Conservation (phyloP, 352 stramenopile genomes). For the Globisporangium yorkense region DNA sequence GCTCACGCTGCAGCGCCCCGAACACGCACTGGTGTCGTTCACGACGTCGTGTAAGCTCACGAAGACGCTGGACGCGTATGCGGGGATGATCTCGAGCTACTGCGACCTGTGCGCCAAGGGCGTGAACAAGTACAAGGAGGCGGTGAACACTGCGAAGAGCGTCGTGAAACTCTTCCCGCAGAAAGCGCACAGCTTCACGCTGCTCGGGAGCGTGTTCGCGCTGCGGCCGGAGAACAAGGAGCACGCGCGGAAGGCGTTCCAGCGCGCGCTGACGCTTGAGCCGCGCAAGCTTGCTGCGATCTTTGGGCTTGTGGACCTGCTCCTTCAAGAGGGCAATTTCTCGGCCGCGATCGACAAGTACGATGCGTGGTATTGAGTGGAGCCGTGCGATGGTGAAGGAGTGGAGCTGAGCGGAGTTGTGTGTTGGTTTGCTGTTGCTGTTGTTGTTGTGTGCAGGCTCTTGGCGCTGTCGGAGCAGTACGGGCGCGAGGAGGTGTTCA, state of each 20-base stretch:
- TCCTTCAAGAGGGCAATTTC: conserved; percentile 52
- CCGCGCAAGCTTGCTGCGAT: conserved; percentile 51
- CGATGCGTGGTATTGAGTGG: not conserved
- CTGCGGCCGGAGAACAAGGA: conserved; percentile 52
- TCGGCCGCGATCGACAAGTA: conserved; percentile 54
- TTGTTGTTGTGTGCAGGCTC: conserved; percentile 22
- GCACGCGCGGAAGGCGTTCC: conserved; percentile 50
- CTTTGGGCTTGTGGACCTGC: conserved; percentile 66
- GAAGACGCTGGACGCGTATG: conserved; percentile 60
- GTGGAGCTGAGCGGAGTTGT: not conserved
- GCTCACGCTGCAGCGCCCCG: conserved; percentile 51
- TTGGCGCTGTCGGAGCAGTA: conserved; percentile 36
- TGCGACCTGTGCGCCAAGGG: conserved; percentile 59
- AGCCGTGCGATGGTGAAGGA: not conserved
- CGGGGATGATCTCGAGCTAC: conserved; percentile 68
- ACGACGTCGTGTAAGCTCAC: conserved; percentile 55
- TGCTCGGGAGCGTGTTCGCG: conserved; percentile 75
- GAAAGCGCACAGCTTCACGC: conserved; percentile 57
- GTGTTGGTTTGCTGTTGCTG: not conserved
- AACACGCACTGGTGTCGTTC: conserved; percentile 61
- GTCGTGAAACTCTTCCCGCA: conserved; percentile 67
- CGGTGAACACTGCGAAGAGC: conserved; percentile 55
- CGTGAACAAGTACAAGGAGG: conserved; percentile 71
- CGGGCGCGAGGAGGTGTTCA: conserved; percentile 60
- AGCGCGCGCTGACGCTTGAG: conserved; percentile 55